Conservation (phyloP, 208 protist species). For the Tritrichomonas foetus region DNA sequence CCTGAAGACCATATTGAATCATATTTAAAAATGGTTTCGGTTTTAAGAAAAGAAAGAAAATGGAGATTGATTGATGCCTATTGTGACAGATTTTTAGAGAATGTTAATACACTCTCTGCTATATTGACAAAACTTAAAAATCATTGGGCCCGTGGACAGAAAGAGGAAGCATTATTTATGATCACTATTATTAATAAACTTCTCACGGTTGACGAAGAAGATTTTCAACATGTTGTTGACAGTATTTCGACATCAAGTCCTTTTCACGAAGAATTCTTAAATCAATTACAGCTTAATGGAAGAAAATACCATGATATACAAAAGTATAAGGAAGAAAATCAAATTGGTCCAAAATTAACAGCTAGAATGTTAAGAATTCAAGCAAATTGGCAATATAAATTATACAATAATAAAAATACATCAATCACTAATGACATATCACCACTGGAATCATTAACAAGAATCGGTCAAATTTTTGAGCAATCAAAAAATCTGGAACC, state of each 20-base stretch:
- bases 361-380: background rate
- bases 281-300: no score
- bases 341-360: background rate
- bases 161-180: background rate
- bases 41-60: background rate
- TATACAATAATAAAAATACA: background rate
- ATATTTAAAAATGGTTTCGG: conserved; percentile 4
- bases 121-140: background rate
- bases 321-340: background rate
- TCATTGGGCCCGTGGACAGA: background rate
- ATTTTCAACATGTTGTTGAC: background rate
- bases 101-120: background rate
- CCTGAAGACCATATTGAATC: background rate
- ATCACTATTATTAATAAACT: background rate
- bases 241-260: no score
- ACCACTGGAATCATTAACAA: background rate
- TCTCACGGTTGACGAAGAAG: background rate
- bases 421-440: background rate
- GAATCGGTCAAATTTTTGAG: background rate
- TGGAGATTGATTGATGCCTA: background rate
- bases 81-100: background rate
- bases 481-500: background rate
- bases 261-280: no score
- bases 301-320: background rate
- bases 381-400: background rate